Base-by-base conservation (phyloP, 2,329 filamentous ascomycete genomes). In the Fusarium decemcellulare region DNA sequence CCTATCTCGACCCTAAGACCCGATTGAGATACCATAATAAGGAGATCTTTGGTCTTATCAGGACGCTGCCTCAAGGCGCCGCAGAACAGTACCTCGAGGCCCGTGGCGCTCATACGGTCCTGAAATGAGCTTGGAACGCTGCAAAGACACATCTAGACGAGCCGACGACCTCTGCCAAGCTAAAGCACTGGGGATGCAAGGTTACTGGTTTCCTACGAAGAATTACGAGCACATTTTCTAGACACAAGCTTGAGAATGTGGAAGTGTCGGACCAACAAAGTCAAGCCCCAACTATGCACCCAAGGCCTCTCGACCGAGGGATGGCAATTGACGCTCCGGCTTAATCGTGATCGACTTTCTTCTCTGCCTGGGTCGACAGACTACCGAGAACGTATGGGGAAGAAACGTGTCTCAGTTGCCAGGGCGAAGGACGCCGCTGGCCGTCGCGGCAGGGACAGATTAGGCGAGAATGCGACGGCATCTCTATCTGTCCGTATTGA, bases 271-370 rank as follows among this genome's bases (percentile, higher is more conserved):
- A 91, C 88, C 92, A 91, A 89, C 93, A 93, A 93, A 97, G 93
- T 97, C 95, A 97, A 97, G 89, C 93, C 85, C 87, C 91, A 89
- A 91, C 93, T 92, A 97, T 90, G 91, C 93, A 92, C 90, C 90
- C 85, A 82, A 80, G 80, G 85, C 89, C 92, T 97, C 83, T 97
- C 93, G 85, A 88, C 83, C 83, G 85, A 85, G 86, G 90, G 87
- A 90, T 91, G 93, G 88, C 91, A 95, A 90, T 91, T 91, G 91
- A 89, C 89, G 93, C 94, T 97, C 95, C 95, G 94, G 95, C 95
- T 98, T 97, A 97, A 96, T 97, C 92, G 93, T 91, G 93, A 93
- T 93, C 92, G 76, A 63, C 65, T 80, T 88, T 88, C 80, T 81
- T 97, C 88, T 97, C 86, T 92, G 94, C 94, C 93, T 88, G 65